Evolutionary conservation across 768 basidiomycete genomes (phyloP).

Genomic region (Cantharellus cinnabarinus): DNA sequence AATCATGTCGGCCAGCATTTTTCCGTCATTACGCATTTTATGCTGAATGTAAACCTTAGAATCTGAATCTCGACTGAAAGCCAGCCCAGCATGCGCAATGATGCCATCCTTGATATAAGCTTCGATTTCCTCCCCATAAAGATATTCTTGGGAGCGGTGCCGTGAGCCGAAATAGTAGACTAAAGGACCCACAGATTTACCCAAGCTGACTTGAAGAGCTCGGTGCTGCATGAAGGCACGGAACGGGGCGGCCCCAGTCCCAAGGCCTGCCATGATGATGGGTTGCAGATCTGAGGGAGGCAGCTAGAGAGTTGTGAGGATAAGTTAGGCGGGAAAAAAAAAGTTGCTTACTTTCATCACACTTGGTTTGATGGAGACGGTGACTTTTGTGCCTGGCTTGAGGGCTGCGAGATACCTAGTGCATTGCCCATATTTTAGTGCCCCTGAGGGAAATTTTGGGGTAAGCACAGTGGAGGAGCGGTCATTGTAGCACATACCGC

Average conservation of each 20-base stretch:
- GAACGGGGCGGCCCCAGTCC: constrained; percentile 97
- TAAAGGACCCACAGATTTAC: constrained; percentile 68
- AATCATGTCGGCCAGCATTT: constrained; percentile 53
- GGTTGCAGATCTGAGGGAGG: constrained; percentile 73
- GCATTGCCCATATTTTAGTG: constrained; percentile 76
- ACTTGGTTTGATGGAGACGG: constrained; percentile 93
- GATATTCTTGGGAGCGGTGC: constrained; percentile 84
- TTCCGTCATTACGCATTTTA: constrained; percentile 86
- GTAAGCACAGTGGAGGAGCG: constrained; percentile 10
- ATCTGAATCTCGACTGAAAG: constrained; percentile 85
- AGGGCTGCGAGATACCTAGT: constrained; percentile 83
- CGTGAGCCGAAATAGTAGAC: constrained; percentile 99
- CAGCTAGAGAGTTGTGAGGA: constrained; percentile 26
- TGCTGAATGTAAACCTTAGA: constrained; percentile 98
- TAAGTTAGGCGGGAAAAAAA: constrained; percentile 5
- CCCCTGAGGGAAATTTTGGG: constrained; percentile 26
- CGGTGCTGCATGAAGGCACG: constrained; percentile 96
- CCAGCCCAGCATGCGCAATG: constrained; percentile 78
- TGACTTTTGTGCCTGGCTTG: constrained; percentile 75
- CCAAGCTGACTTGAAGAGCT: constrained; percentile 57
- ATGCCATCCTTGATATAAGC: constrained; percentile 71
- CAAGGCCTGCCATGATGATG: constrained; percentile 95
- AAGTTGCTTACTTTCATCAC: constrained; percentile 72
- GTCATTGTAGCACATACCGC: constrained; percentile 32
- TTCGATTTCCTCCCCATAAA: constrained; percentile 92